Base-by-base conservation (phyloP, 2,329 filamentous ascomycete genomes). In the Dactylellina haptotyla region DNA sequence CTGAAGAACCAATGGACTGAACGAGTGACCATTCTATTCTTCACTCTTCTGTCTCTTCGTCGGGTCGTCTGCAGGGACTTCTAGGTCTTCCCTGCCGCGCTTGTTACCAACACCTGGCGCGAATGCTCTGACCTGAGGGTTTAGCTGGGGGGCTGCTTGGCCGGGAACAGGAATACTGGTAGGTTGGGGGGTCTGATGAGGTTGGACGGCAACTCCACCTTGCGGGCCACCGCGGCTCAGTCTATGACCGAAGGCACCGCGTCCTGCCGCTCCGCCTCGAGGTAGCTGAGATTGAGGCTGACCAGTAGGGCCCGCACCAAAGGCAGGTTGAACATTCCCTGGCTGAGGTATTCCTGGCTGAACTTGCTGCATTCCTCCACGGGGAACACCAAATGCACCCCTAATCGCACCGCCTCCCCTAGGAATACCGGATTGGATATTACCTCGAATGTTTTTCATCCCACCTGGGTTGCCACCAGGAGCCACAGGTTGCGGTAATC, bases 391-490 rank as follows among this genome's bases (percentile, higher is more conserved):
- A 30, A 72, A 72, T 14, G 62, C 69, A 1, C 69, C 69, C 37
- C 61, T 62, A 9, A 62, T 46, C n/a, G 56, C 62, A 26, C 57
- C 63, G 16, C 77, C 77, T 14, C 77, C 77, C 23, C 77, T 73
- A 16, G 77, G 77, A 45, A 78, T 78, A 18, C 65, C 75, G 4
- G 77, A 78, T 16, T 71, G 50, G 25, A 77, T 64, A 10, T 73
- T 65, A 26, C 77, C 77, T 39, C 77, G 75, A 25, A 78, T 70
- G 50, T 66, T 75, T 28, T 77, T 76, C 23, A 77, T 43, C 18
- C 61, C 72, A 10, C 77, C 77, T 16, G 69, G 70, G 8, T 71
- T 75, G 41, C 74, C 75, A 34, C 61, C 66, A 12, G 51, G 53
- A 28, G 54, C 53, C 20, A 14, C 6, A 5, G 61, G 65, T 25